phyloP scores from a whole-genome alignment of 306 rosid genomes.

The Arachis hypogaea region DNA sequence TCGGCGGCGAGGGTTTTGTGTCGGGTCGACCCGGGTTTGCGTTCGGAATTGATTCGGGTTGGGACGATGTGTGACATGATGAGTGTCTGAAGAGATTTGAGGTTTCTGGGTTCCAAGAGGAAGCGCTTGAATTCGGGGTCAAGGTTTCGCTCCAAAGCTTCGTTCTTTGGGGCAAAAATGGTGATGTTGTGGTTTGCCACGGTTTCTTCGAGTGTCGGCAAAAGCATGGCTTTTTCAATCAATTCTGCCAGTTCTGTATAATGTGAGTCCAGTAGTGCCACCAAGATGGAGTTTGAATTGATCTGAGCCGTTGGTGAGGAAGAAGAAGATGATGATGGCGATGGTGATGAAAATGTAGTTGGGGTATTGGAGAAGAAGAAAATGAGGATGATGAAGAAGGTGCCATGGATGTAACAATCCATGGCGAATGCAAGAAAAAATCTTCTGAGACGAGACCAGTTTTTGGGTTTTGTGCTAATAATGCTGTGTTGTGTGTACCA shows the following conservation, averaged over 20 bases:
- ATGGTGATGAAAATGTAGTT: neutral
- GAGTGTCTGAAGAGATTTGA: slow-evolving; percentile 62
- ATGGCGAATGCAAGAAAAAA: slow-evolving; percentile 51
- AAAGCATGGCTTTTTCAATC: slow-evolving; percentile 68
- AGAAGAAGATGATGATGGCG: slow-evolving; percentile 29
- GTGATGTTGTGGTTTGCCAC: slow-evolving; percentile 68
- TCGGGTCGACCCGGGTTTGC: slow-evolving; percentile 28
- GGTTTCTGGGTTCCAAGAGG: slow-evolving; percentile 71
- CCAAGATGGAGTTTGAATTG: slow-evolving; percentile 78
- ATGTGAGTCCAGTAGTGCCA: slow-evolving; percentile 80
- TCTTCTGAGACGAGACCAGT: slow-evolving; percentile 4
- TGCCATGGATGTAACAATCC: slow-evolving; percentile 56
- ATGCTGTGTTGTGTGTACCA: neutral
- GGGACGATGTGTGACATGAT: slow-evolving; percentile 69
- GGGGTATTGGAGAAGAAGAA: slow-evolving; percentile 9
- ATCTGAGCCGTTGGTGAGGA: slow-evolving; percentile 44
- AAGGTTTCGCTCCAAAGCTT: slow-evolving; percentile 72
- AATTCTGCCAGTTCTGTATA: slow-evolving; percentile 75
- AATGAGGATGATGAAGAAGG: slow-evolving; percentile 17
- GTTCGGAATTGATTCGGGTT: slow-evolving; percentile 45
- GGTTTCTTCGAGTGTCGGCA: slow-evolving; percentile 64
- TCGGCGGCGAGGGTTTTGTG: slow-evolving; percentile 47
- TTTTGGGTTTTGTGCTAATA: neutral
- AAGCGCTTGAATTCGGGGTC: slow-evolving; percentile 76
- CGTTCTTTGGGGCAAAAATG: slow-evolving; percentile 74